Evolutionary conservation across 73 alveolate species (phyloP), one percentile per base, ranked within the genome.

Genomic region (Paraurostyla sp.): DNA sequence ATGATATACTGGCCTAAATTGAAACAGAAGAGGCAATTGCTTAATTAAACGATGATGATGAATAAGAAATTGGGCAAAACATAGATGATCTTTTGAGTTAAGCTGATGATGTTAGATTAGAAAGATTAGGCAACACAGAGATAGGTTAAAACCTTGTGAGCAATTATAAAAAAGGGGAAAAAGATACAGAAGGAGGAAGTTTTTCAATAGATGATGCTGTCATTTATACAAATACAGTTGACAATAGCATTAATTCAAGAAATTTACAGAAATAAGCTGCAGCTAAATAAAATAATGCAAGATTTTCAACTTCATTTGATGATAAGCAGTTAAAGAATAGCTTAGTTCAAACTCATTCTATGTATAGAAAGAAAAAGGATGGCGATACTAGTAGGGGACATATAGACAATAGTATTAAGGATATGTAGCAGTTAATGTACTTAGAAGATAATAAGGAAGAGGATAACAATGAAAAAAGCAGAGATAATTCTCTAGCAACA

Each of bases 281-380:
- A n/a, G n/a, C n/a, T n/a, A n/a, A n/a, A 32, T 6, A 65, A 16
- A 38, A 65, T 38, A 65, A 65, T 40, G 29, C 58, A 25, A 65
- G 82, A 65, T 65, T 65, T 15, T 65, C 82, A 38, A 65, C 82
- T 3, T 11, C 2, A 40, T 65, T 65, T 38, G 82, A 65, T 65
- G 82, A 65, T 38, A 2, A 38, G 9, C 36, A 65, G 13, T 25
- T 65, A 33, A 38, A 40, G 58, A 11, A 16, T 35, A 65, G 82
- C 25, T 38, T 65, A 16, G 58, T 65, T 35, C 36, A 65, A 40
- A 65, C 82, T 38, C 82, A 65, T 65, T 65, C 82, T 35, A 40
- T 65, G 9, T 65, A 65, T 40, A 65, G 58, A 38, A 32, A 38
- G 13, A 65, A 13, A 35, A 11, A 40, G 36, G n/a, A n/a, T n/a